Evolutionary conservation across 306 rosid species (phyloP).

Genomic region (Vigna radiata): DNA sequence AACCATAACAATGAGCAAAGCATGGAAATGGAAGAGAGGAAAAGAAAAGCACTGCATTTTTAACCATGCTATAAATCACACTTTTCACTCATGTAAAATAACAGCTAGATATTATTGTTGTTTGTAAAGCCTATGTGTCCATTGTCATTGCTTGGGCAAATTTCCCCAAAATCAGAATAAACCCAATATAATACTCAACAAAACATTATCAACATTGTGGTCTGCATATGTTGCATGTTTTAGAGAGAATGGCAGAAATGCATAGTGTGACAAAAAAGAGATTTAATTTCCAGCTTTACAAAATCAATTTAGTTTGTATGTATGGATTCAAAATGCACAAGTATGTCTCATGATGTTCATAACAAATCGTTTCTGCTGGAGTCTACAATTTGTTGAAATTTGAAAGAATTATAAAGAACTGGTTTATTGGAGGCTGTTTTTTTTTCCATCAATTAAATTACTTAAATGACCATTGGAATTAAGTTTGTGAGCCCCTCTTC

Average conservation of each 20-base stretch:
- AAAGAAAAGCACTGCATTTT: no score
- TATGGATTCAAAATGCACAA: conserved; percentile 10
- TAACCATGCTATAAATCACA: no score
- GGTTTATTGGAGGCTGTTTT: conserved; percentile 15
- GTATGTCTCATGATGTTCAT: conserved; percentile 2
- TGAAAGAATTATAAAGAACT: conserved; percentile 16
- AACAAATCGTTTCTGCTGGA: background rate
- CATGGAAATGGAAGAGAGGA: no score
- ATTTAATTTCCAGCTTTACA: background rate
- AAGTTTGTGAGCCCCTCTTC: background rate
- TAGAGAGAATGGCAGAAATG: conserved; percentile 9
- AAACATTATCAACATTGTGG: background rate
- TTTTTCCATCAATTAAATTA: conserved; percentile 10
- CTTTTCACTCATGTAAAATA: no score
- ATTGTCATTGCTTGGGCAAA: no score
- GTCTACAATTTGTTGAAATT: conserved; percentile 21
- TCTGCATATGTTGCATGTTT: background rate
- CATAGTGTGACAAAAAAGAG: background rate
- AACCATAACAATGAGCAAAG: no score
- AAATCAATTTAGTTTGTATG: conserved; percentile 23
- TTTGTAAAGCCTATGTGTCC: no score
- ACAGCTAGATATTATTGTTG: no score
- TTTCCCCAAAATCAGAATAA: no score
- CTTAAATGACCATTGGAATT: conserved; percentile 9
- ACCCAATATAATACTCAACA: no score